Evolutionary conservation across 2,329 filamentous ascomycete genomes (phyloP).

Genomic region (Domatiomyces globalis): DNA sequence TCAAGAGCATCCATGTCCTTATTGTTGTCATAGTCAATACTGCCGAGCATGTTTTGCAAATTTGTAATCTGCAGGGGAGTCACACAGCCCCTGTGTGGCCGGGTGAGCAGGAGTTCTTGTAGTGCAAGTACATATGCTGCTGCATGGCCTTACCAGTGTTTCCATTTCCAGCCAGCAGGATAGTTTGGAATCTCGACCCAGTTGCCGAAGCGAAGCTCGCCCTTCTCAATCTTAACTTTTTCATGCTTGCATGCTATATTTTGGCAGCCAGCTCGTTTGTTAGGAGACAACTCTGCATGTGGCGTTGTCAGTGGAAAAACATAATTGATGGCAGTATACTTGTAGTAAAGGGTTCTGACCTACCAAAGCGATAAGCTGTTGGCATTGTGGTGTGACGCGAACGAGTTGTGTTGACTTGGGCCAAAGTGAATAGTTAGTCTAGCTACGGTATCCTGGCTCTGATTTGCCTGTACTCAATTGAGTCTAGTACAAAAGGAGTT

Average conservation of each 20-base stretch:
- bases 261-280: constrained; percentile 54
- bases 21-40: constrained; percentile 24
- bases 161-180: constrained; percentile 54
- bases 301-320: neutral
- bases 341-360: neutral
- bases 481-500: too few relatives aligned
- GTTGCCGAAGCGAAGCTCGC: constrained; percentile 60
- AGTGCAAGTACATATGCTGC: neutral
- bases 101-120: neutral
- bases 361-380: neutral
- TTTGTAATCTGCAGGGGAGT: constrained; percentile 60
- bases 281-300: neutral
- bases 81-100: constrained; percentile 60
- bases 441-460: too few relatives aligned
- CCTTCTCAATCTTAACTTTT: constrained; percentile 59
- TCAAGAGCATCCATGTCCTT: constrained; percentile 44
- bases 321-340: neutral
- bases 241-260: constrained; percentile 58
- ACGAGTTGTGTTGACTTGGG: too few relatives aligned
- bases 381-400: neutral
- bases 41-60: constrained; percentile 40
- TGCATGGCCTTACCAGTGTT: constrained; percentile 58
- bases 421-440: too few relatives aligned
- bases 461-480: neutral
- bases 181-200: constrained; percentile 51